A percentile compares a stretch with the other conserved stretches of the same genome.
Evolutionary conservation across 306 rosid genomes (phyloP).

Genomic region (Gastrolobium bilobum): DNA sequence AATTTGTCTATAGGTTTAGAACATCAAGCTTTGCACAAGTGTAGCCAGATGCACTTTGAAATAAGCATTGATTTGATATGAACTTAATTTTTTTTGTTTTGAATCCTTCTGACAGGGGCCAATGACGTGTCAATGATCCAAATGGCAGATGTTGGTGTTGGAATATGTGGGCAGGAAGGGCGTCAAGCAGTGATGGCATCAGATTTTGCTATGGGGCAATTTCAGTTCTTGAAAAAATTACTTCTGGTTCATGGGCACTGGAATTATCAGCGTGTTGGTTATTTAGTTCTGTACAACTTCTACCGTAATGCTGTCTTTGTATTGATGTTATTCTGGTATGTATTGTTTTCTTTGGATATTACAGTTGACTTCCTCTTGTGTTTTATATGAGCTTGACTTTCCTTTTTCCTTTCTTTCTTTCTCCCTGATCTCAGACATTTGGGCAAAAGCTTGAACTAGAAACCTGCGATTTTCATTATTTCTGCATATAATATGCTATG

Average conservation of each 20-base stretch:
- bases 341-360: constrained; percentile 39
- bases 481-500: constrained; percentile 30
- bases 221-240: constrained; percentile 81
- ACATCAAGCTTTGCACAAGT: constrained; percentile 39
- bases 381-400: not conserved
- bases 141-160: constrained; percentile 99
- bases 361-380: constrained; percentile 24
- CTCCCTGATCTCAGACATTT: constrained; percentile 19
- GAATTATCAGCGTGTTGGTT: constrained; percentile 99
- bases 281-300: constrained; percentile 93
- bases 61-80: constrained; percentile 25
- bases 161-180: constrained; percentile 99
- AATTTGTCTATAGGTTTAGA: constrained; percentile 23
- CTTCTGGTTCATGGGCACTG: constrained; percentile 98
- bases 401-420: not conserved
- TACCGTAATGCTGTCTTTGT: constrained; percentile 99
- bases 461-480: constrained; percentile 34
- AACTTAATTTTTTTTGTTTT: constrained; percentile 31
- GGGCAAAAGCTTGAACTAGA: constrained; percentile 1
- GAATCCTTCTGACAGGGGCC: constrained; percentile 72
- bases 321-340: constrained; percentile 95
- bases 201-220: constrained; percentile 99
- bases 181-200: constrained; percentile 99
- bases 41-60: constrained; percentile 32
- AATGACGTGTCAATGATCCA: constrained; percentile 99